Base-by-base conservation (phyloP, 2,329 filamentous ascomycete genomes). In the Rosellinia necatrix region DNA sequence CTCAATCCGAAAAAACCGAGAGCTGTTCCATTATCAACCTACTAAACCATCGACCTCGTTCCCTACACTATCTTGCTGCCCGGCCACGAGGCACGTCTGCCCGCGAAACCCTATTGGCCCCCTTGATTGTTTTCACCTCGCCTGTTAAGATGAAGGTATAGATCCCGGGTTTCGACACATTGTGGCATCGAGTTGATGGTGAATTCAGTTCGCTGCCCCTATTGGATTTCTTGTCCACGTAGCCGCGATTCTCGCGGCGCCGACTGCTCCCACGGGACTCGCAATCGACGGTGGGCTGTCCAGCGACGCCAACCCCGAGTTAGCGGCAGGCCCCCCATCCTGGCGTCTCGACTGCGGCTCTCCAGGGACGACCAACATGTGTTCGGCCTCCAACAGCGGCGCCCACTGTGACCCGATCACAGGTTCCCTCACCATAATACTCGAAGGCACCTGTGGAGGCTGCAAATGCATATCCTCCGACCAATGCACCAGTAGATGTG, bases 401-500 rank as follows among this genome's bases (percentile, higher is more conserved):
- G 63, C 64, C 5, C 59, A 61, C 54, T 65, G 63, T 49, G 63
- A 66, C 34, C 62, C 64, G 6, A 60, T 64, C 32, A 64, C 64
- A 3, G 63, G 64, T 10, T 40, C 53, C 19, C 29, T 66, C 9
- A 64, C 64, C 6, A 65, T 64, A 44, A 64, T 58, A 27, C 62
- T 66, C 8, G 59, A 54, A n/a, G 64, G 64, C 30, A 66, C 63
- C 17, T 66, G 63, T 56, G 53, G 54, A 6, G 64, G 58, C 9
- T 66, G 64, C 48, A 55, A 41, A 49, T 66, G 63, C n/a, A 49
- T 64, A 21, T 43, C 52, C 44, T 12, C 12, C 46, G 62, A 61
- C 27, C 53, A 60, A 46, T 65, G 63, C 29, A 57, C 53, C 15
- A 40, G 58, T 32, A 52, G 58, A 27, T 65, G 63, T 19, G 62